Percentiles rank a stretch among this genome's conserved stretches.
Evolutionary conservation across 2,329 filamentous ascomycete species (phyloP).

Genomic region (Ceratocystis ficicola): DNA sequence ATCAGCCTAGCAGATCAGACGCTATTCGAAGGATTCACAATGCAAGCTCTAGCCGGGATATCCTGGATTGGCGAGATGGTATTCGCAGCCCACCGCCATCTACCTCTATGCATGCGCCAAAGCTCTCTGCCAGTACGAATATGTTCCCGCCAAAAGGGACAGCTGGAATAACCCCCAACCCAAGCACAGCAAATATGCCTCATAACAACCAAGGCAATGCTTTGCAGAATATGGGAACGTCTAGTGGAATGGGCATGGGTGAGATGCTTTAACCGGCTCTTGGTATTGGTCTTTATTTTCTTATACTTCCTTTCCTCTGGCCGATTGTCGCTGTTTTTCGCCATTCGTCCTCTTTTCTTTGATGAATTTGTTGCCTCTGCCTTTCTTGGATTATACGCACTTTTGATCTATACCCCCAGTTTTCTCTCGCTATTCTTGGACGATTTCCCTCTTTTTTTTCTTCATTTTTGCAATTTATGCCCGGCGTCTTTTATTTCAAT

Average conservation of each 20-base stretch:
- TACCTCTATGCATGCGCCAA: slow-evolving; percentile 30
- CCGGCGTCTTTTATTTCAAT: neutral
- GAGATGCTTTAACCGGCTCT: slow-evolving; percentile 10
- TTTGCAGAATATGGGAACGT: neutral
- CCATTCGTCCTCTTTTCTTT: neutral
- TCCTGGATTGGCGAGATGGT: slow-evolving; percentile 16
- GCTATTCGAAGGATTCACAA: slow-evolving; percentile 4
- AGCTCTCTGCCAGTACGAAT: slow-evolving; percentile 29
- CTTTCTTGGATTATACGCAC: neutral
- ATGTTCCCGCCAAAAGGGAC: slow-evolving; percentile 27
- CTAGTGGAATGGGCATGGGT: slow-evolving; percentile 7
- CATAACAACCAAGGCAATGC: neutral
- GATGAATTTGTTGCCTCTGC: neutral
- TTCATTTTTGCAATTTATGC: neutral
- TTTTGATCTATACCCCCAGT: slow-evolving; percentile 2
- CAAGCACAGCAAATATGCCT: neutral
- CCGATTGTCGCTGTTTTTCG: neutral
- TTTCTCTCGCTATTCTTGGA: neutral
- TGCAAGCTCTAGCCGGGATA: slow-evolving; percentile 13
- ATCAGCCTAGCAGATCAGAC: neutral
- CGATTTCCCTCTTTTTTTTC: neutral
- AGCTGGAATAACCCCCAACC: neutral
- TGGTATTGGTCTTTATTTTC: neutral
- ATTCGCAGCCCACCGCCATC: slow-evolving; percentile 15
- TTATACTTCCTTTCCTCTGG: neutral